These are phyloP conservation scores for Russula vinacea DNA, from an alignment of 768 basidiomycete species.

Conservation along the genomic window DNA sequence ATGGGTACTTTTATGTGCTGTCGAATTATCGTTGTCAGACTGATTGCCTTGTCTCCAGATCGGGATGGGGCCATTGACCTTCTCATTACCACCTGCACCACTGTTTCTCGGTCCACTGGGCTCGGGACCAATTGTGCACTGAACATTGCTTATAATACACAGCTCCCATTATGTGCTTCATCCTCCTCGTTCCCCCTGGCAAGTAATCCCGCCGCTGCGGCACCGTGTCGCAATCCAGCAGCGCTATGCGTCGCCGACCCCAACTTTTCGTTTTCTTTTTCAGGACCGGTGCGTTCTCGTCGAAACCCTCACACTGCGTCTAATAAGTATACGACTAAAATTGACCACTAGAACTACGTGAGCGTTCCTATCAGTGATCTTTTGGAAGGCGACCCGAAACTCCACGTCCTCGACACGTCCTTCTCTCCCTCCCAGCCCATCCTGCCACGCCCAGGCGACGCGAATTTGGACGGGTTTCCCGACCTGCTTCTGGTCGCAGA, in stretches of 20 bases:
- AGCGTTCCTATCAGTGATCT: slow-evolving; percentile 63
- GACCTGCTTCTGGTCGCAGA: slow-evolving; percentile 68
- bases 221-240: slow-evolving; percentile 65
- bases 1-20: slow-evolving; percentile 54
- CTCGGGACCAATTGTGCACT: slow-evolving; percentile 74
- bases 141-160: slow-evolving; percentile 92
- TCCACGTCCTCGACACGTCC: slow-evolving; percentile 69
- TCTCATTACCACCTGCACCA: slow-evolving; percentile 81
- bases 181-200: slow-evolving; percentile 50
- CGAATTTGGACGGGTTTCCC: slow-evolving; percentile 91
- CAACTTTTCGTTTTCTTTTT: slow-evolving; percentile 66
- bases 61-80: slow-evolving; percentile 96
- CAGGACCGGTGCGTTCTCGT: slow-evolving; percentile 16
- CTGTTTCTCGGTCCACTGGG: slow-evolving; percentile 64
- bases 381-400: slow-evolving; percentile 45
- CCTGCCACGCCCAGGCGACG: slow-evolving; percentile 81
- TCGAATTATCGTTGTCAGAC: background rate
- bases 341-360: slow-evolving; percentile 54
- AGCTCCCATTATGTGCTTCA: slow-evolving; percentile 74
- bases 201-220: slow-evolving; percentile 36
- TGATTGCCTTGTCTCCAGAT: slow-evolving; percentile 45
- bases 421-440: slow-evolving; percentile 67
- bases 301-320: too few species aligned
- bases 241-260: slow-evolving; percentile 81
- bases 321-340: background rate